Evolutionary conservation across 2,329 filamentous ascomycete genomes (phyloP).

Genomic region (Verticillium klebahnii): DNA sequence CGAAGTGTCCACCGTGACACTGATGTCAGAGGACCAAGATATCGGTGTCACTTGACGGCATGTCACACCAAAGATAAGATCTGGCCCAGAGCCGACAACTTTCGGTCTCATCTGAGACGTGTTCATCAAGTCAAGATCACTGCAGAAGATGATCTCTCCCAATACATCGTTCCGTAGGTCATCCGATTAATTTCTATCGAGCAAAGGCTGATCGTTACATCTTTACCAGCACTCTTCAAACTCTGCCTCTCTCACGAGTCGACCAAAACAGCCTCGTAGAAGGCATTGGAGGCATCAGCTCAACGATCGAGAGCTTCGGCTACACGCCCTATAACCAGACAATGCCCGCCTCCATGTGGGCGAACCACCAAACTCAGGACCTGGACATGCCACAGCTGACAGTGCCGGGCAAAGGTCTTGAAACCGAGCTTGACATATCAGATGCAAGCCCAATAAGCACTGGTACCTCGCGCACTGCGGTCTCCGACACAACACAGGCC

Average conservation of each 20-base stretch:
- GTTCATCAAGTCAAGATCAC: constrained; percentile 49
- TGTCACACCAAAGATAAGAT: constrained; percentile 61
- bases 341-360: background rate
- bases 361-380: background rate
- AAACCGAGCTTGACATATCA: background rate
- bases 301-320: background rate
- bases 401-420: background rate
- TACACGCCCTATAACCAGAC: background rate
- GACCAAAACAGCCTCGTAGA: background rate
- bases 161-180: constrained; percentile 25
- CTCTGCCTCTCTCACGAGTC: background rate
- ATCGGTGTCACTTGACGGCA: constrained; percentile 51
- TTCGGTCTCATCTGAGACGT: constrained; percentile 69
- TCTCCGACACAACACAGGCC: background rate
- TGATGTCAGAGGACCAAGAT: constrained; percentile 45
- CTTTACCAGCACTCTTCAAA: background rate
- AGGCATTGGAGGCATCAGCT: background rate
- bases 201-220: background rate
- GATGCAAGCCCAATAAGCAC: background rate
- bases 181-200: background rate
- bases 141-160: constrained; percentile 32
- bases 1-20: constrained; percentile 60
- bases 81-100: constrained; percentile 84
- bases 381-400: background rate
- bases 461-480: background rate